Evolutionary conservation across 2,329 filamentous ascomycete species (phyloP).

Genomic region (Albifimbria verrucaria): DNA sequence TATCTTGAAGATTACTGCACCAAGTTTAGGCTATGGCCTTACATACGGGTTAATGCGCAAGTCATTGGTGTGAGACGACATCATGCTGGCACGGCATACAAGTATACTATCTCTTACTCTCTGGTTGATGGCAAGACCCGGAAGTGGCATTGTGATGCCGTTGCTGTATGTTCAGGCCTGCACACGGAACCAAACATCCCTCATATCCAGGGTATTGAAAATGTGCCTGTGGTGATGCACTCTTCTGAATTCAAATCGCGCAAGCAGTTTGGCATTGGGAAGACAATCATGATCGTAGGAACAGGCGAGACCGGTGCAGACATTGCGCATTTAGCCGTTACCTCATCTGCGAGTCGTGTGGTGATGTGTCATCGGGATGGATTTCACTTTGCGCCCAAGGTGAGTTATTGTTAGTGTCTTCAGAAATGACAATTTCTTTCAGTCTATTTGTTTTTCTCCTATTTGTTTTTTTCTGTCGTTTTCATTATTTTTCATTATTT

Average conservation of each 20-base stretch:
- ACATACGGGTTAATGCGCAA: constrained; percentile 29
- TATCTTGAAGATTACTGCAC: constrained; percentile 38
- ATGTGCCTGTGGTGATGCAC: constrained; percentile 34
- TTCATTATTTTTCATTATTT: too few relatives aligned
- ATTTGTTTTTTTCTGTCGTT: too few relatives aligned
- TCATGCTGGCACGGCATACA: neutral
- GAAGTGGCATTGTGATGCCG: constrained; percentile 35
- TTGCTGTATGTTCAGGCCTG: constrained; percentile 40
- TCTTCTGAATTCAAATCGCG: too few relatives aligned
- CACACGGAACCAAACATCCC: constrained; percentile 36
- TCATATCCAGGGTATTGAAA: constrained; percentile 30
- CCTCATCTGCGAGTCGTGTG: constrained; percentile 34
- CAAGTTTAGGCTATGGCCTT: constrained; percentile 32
- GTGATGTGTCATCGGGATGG: constrained; percentile 40
- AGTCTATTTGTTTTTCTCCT: too few relatives aligned
- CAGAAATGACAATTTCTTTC: too few relatives aligned
- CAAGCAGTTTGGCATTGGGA: too few relatives aligned
- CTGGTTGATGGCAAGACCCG: neutral
- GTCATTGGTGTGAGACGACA: constrained; percentile 22
- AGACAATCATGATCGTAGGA: too few relatives aligned
- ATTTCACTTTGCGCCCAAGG: constrained; percentile 38
- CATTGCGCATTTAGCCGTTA: constrained; percentile 39
- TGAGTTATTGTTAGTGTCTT: too few relatives aligned
- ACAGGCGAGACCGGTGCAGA: too few relatives aligned
- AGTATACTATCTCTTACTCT: constrained; percentile 6